Percentiles rank a stretch among this genome's conserved stretches.
Evolutionary conservation across 225 moss, liverwort and hornwort genomes (phyloP).

Genomic region (Marchantia paleacea): DNA sequence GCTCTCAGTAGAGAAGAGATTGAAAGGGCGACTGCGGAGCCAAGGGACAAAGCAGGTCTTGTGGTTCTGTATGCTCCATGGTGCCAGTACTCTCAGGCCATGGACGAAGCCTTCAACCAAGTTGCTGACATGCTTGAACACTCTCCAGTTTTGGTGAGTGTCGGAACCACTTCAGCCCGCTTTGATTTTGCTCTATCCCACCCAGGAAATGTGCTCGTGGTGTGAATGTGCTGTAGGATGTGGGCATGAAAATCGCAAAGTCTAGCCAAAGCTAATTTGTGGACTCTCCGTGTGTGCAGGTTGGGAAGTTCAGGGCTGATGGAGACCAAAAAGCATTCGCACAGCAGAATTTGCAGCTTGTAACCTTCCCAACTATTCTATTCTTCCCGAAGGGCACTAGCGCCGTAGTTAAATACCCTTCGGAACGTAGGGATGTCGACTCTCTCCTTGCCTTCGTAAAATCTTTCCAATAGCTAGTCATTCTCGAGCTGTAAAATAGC

Average conservation of each 20-base stretch:
- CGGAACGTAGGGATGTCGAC: conserved; percentile 77
- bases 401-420: conserved; percentile 79
- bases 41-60: conserved; percentile 52
- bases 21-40: conserved; percentile 55
- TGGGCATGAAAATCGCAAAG: too few species aligned
- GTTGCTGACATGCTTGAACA: conserved; percentile 65
- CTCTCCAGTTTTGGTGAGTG: conserved; percentile 64
- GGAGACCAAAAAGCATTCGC: conserved; percentile 73
- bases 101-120: conserved; percentile 72
- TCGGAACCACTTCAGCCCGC: background rate
- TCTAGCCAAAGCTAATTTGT: too few species aligned
- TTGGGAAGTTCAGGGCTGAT: conserved; percentile 91
- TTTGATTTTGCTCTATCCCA: too few species aligned
- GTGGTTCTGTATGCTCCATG: conserved; percentile 91
- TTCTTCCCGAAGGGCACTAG: conserved; percentile 79
- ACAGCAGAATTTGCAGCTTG: conserved; percentile 64
- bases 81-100: conserved; percentile 88
- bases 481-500: conserved; percentile 6
- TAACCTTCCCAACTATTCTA: conserved; percentile 76
- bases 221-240: too few species aligned
- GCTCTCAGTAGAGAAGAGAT: conserved; percentile 55
- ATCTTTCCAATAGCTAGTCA: conserved; percentile 54
- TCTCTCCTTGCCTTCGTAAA: conserved; percentile 82
- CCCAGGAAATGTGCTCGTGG: too few species aligned
- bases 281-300: conserved; percentile 44